Evolutionary conservation across 1,139 yeast genomes (phyloP).

Genomic region (Saccharomyces hybrid): DNA sequence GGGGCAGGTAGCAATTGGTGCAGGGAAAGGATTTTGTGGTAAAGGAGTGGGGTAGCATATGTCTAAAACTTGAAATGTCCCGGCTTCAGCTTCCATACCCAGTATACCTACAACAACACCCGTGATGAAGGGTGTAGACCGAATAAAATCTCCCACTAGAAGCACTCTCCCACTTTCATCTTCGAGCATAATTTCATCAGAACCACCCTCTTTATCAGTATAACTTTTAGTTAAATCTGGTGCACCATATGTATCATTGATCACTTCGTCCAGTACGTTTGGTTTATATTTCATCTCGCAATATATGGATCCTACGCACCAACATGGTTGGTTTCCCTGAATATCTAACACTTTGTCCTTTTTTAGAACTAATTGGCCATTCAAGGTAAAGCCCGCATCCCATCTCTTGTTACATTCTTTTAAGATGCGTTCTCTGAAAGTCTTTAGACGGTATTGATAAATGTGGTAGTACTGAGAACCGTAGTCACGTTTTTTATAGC

Average conservation of each 20-base stretch:
- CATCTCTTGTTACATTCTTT: conserved; percentile 44
- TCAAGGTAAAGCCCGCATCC: conserved; percentile 41
- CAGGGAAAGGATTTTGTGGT: conserved; percentile 43
- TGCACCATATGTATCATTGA: conserved; percentile 40
- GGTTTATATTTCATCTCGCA: conserved; percentile 82
- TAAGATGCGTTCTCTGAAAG: conserved; percentile 49
- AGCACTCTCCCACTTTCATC: conserved; percentile 90
- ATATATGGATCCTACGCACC: conserved; percentile 88
- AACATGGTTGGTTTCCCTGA: conserved; percentile 58
- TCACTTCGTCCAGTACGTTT: conserved; percentile 75
- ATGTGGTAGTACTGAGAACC: conserved; percentile 66
- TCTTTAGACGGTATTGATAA: conserved; percentile 57
- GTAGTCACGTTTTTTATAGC: conserved; percentile 42
- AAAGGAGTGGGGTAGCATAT: conserved; percentile 60
- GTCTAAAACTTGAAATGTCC: conserved; percentile 80
- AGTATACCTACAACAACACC: conserved; percentile 81
- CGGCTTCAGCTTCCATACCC: conserved; percentile 81
- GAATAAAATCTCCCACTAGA: conserved; percentile 57
- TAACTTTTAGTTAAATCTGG: conserved; percentile 39
- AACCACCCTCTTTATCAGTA: conserved; percentile 42
- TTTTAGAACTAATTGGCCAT: conserved; percentile 34
- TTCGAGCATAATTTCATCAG: conserved; percentile 64
- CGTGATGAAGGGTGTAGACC: conserved; percentile 55
- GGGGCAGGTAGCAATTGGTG: conserved; percentile 7
- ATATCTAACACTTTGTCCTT: conserved; percentile 74